Evolutionary conservation across 1,284 basidiomycete genomes (phyloP).

Genomic region (Chondrostereum purpureum): DNA sequence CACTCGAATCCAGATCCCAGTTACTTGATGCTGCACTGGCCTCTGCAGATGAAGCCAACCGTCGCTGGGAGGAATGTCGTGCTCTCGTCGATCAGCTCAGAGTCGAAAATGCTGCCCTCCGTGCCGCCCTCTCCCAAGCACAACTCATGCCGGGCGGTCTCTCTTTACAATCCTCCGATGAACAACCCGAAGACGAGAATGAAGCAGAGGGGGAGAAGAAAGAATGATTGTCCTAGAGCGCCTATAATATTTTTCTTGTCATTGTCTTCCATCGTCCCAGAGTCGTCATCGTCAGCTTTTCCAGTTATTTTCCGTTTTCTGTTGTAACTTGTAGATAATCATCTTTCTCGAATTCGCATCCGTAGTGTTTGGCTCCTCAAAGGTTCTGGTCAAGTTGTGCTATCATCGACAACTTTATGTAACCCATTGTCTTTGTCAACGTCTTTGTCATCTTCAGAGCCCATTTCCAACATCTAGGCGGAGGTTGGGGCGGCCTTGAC

Average conservation of each 20-base stretch:
- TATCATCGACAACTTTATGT: constrained; percentile 20
- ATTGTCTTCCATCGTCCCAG: too few species aligned
- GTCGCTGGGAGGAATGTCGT: constrained; percentile 81
- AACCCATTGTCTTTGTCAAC: constrained; percentile 25
- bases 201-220: too few species aligned
- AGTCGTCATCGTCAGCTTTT: too few species aligned
- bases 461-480: neutral
- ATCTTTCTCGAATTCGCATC: constrained; percentile 1
- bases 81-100: constrained; percentile 75
- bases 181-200: too few species aligned
- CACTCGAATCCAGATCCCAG: constrained; percentile 74
- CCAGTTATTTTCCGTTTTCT: too few species aligned
- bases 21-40: constrained; percentile 75
- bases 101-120: constrained; percentile 66
- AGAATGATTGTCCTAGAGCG: too few species aligned
- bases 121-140: constrained; percentile 37
- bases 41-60: constrained; percentile 77
- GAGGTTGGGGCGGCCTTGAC: neutral
- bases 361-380: too few species aligned
- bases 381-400: constrained; percentile 13
- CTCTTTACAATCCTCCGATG: neutral
- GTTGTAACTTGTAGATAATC: too few species aligned
- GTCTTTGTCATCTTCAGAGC: constrained; percentile 24
- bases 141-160: constrained; percentile 2
- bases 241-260: too few species aligned